Conservation (phyloP, 2,329 filamentous ascomycete species). For the Dothistroma septosporum region DNA sequence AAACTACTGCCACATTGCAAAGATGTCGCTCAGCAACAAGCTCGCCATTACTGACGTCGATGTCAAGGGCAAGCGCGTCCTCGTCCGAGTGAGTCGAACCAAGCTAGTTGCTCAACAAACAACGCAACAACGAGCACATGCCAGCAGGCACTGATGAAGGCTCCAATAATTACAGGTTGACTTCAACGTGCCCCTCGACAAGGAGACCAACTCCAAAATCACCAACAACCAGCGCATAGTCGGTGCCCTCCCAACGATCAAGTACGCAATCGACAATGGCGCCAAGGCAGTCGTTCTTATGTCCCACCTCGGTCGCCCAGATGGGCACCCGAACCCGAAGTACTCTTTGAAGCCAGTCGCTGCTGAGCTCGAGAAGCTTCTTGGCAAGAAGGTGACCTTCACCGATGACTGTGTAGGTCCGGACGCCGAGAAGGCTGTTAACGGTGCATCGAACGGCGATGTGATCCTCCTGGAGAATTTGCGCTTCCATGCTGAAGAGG, state of each 20-base stretch:
- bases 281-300: slow-evolving; percentile 78
- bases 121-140: background rate
- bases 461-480: slow-evolving; percentile 95
- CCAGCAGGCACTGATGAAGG: background rate
- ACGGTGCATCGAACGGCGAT: slow-evolving; percentile 73
- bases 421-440: slow-evolving; percentile 85
- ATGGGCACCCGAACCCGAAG: slow-evolving; percentile 84
- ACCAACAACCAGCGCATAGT: slow-evolving; percentile 99
- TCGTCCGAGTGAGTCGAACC: slow-evolving; percentile 68
- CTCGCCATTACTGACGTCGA: slow-evolving; percentile 94
- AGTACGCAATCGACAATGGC: slow-evolving; percentile 39
- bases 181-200: slow-evolving; percentile 98
- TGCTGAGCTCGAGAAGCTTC: slow-evolving; percentile 69
- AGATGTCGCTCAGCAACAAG: slow-evolving; percentile 98
- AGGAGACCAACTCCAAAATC: slow-evolving; percentile 70
- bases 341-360: slow-evolving; percentile 92
- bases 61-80: slow-evolving; percentile 95
- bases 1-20: slow-evolving; percentile 27
- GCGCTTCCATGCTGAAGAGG: slow-evolving; percentile 97
- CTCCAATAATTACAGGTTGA: slow-evolving; percentile 64
- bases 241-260: slow-evolving; percentile 60
- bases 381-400: slow-evolving; percentile 81
- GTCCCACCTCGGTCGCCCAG: slow-evolving; percentile 95
- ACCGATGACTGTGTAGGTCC: slow-evolving; percentile 85
- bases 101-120: background rate